Percentiles rank a stretch among this genome's conserved stretches.
Evolutionary conservation across 352 stramenopile genomes (phyloP).

Genomic region (Phytopythium aichiense): DNA sequence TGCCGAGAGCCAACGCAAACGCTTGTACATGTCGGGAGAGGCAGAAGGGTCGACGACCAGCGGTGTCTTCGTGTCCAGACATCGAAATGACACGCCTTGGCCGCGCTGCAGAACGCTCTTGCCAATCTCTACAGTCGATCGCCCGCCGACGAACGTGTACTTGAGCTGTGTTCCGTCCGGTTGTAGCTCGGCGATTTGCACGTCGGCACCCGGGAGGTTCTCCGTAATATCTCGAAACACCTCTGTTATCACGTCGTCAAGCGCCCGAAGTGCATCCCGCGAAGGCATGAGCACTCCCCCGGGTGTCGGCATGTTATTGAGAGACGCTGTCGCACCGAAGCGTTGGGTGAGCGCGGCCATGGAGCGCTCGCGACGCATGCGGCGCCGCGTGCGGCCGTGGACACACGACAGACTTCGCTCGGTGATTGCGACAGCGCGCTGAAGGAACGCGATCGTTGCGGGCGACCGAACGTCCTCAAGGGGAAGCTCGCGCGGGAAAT

Average conservation of each 20-base stretch:
- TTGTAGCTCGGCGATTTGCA: conserved; percentile 58
- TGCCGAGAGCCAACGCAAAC: background rate
- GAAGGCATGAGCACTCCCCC: conserved; percentile 35
- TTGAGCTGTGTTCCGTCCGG: conserved; percentile 31
- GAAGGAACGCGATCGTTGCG: conserved; percentile 21
- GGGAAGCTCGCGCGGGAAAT: conserved; percentile 19
- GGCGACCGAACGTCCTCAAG: conserved; percentile 6
- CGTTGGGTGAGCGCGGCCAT: conserved; percentile 10
- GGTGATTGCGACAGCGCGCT: conserved; percentile 30
- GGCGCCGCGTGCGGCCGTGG: conserved; percentile 40
- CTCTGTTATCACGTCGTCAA: conserved; percentile 32
- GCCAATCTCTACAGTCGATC: conserved; percentile 24
- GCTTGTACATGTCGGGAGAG: conserved; percentile 3
- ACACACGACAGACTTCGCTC: conserved; percentile 43
- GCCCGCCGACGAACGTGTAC: conserved; percentile 47
- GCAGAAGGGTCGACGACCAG: conserved; percentile 24
- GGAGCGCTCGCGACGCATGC: conserved; percentile 17
- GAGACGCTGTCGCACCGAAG: conserved; percentile 3
- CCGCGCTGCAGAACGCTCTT: conserved; percentile 31
- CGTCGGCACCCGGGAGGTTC: conserved; percentile 46
- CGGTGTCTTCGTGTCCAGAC: conserved; percentile 35
- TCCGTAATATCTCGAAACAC: conserved; percentile 45
- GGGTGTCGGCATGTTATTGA: background rate
- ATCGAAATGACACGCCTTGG: conserved; percentile 53
- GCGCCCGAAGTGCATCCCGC: conserved; percentile 36